Conservation (phyloP, 1,284 basidiomycete species). For the Serendipita sp. region DNA sequence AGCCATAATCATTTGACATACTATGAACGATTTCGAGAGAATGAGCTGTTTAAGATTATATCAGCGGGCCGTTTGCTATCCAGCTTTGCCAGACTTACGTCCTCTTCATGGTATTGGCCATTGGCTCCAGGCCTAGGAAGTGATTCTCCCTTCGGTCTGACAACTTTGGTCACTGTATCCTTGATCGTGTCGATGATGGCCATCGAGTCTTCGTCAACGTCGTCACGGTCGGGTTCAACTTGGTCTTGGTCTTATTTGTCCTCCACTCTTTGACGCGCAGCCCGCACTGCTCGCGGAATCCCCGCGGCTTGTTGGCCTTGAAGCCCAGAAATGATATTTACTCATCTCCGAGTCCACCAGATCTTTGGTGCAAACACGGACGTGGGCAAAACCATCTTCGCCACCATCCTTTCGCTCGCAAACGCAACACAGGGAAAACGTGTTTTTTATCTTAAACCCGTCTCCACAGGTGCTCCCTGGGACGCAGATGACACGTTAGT, state of each 20-base stretch:
- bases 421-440: constrained; percentile 37
- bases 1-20: constrained; percentile 61
- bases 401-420: constrained; percentile 66
- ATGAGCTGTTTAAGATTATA: background rate
- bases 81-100: constrained; percentile 12
- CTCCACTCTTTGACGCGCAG: background rate
- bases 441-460: constrained; percentile 80
- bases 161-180: constrained; percentile 25
- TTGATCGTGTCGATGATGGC: constrained; percentile 19
- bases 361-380: constrained; percentile 86
- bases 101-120: constrained; percentile 13
- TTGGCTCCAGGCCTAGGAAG: constrained; percentile 22
- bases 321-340: constrained; percentile 40
- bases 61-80: background rate
- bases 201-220: constrained; percentile 12
- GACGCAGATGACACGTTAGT: constrained; percentile 73
- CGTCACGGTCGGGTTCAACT: background rate
- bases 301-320: background rate
- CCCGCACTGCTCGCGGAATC: background rate
- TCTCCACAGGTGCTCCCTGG: constrained; percentile 70
- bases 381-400: constrained; percentile 85
- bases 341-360: constrained; percentile 72
- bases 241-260: background rate
- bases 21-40: background rate
- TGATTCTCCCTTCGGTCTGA: constrained; percentile 23